A percentile compares a stretch with the other conserved stretches of the same genome.
Conservation (phyloP, 176 grass and related monocot genomes). For the Cocos nucifera region DNA sequence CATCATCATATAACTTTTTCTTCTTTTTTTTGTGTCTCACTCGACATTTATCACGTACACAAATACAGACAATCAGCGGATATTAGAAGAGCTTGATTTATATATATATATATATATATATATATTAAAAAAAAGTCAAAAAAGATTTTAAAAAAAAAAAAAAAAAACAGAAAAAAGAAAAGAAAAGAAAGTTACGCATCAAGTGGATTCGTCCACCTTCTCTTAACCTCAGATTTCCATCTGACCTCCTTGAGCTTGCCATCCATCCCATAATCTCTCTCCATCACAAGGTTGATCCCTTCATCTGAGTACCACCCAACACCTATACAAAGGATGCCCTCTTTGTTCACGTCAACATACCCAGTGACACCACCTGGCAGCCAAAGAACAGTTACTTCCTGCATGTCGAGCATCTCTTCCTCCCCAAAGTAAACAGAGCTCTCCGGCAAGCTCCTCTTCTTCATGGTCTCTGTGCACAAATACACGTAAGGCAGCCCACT, state of each 20-base stretch:
- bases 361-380: conserved; percentile 73
- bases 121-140: too few relatives aligned
- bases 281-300: conserved; percentile 95
- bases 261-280: conserved; percentile 85
- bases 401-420: conserved; percentile 72
- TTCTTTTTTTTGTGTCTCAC: too few relatives aligned
- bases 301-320: conserved; percentile 93
- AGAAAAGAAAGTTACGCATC: conserved; percentile 6
- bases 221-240: conserved; percentile 75
- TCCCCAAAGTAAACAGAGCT: conserved; percentile 57
- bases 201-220: conserved; percentile 54
- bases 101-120: too few relatives aligned
- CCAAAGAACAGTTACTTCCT: conserved; percentile 83
- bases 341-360: conserved; percentile 66
- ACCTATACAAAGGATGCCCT: conserved; percentile 73
- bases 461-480: conserved; percentile 76
- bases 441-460: conserved; percentile 69
- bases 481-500: conserved; percentile 43
- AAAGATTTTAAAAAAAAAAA: neutral
- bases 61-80: too few relatives aligned
- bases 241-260: conserved; percentile 78
- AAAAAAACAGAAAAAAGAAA: neutral
- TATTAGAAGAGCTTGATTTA: too few relatives aligned
- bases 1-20: too few relatives aligned
- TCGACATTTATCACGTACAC: too few relatives aligned